Evolutionary conservation across 2,329 filamentous ascomycete species (phyloP).

Genomic region (Aspergillus awamori): DNA sequence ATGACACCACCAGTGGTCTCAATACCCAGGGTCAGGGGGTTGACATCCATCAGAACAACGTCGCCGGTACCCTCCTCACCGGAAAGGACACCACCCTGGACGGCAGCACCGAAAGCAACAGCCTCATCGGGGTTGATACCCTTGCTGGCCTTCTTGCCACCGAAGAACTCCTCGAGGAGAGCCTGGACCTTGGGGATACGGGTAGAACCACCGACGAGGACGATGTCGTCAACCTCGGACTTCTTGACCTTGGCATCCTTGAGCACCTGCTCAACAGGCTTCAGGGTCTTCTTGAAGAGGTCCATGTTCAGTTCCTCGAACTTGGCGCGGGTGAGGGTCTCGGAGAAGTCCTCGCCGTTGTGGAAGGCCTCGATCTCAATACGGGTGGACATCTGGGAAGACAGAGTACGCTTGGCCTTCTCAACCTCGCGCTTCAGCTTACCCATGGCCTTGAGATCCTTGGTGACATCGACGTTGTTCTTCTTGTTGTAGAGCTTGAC

Average conservation of each 20-base stretch:
- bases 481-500: constrained; percentile 99
- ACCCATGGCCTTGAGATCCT: constrained; percentile 96
- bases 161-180: constrained; percentile 94
- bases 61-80: constrained; percentile 80
- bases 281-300: constrained; percentile 98
- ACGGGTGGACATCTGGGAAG: constrained; percentile 87
- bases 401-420: constrained; percentile 98
- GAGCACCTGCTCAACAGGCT: constrained; percentile 97
- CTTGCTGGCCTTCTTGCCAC: constrained; percentile 96
- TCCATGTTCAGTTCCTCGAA: constrained; percentile 99
- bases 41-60: constrained; percentile 94
- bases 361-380: constrained; percentile 98
- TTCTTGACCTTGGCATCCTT: constrained; percentile 99
- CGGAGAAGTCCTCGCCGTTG: constrained; percentile 95
- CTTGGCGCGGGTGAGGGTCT: constrained; percentile 97
- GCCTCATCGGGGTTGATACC: constrained; percentile 99
- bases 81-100: constrained; percentile 93
- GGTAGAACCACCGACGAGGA: constrained; percentile 96
- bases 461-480: constrained; percentile 86
- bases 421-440: constrained; percentile 99
- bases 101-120: constrained; percentile 95
- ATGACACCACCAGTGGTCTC: constrained; percentile 97
- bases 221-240: constrained; percentile 91
- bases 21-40: constrained; percentile 93
- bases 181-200: constrained; percentile 98